A percentile compares a stretch with the other conserved stretches of the same genome.
Conservation (phyloP, 2,329 filamentous ascomycete species). For the Ilyonectria robusta region DNA sequence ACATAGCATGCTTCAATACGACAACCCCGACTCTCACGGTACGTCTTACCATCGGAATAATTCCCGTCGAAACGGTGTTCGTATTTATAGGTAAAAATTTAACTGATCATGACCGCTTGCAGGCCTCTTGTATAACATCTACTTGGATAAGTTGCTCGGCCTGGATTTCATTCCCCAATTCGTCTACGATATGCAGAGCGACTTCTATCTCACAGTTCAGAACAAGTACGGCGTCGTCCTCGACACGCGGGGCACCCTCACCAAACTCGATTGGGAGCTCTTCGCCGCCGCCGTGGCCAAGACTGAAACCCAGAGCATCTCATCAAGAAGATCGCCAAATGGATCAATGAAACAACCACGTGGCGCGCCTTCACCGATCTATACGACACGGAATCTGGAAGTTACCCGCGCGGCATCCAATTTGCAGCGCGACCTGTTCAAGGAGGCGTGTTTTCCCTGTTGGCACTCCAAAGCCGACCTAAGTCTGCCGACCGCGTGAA, state of each 20-base stretch:
- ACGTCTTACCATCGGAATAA: background rate
- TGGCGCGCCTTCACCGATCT: conserved; percentile 83
- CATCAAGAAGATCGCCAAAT: conserved; percentile 76
- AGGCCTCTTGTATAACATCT: conserved; percentile 82
- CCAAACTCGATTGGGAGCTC: conserved; percentile 91
- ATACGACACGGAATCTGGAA: conserved; percentile 79
- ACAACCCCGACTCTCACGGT: conserved; percentile 69
- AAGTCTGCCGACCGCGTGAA: background rate
- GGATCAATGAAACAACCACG: conserved; percentile 81
- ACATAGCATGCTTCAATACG: conserved; percentile 85
- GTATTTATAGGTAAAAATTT: background rate
- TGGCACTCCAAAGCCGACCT: conserved; percentile 7
- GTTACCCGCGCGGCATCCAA: conserved; percentile 72
- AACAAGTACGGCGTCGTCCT: conserved; percentile 86
- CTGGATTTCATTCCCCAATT: conserved; percentile 82
- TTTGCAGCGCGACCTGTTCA: conserved; percentile 87
- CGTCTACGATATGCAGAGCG: conserved; percentile 83
- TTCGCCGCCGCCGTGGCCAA: conserved; percentile 84
- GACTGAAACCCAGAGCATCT: conserved; percentile 74
- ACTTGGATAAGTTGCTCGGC: conserved; percentile 82
- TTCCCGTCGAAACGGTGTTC: background rate
- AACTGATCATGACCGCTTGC: background rate
- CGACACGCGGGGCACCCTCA: conserved; percentile 85
- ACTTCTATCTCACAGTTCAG: conserved; percentile 81
- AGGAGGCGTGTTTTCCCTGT: conserved; percentile 83